Percentiles rank a stretch among this genome's conserved stretches.
Conservation (phyloP, 192 early-diverging fungal genomes). For the Backusella macrospora region DNA sequence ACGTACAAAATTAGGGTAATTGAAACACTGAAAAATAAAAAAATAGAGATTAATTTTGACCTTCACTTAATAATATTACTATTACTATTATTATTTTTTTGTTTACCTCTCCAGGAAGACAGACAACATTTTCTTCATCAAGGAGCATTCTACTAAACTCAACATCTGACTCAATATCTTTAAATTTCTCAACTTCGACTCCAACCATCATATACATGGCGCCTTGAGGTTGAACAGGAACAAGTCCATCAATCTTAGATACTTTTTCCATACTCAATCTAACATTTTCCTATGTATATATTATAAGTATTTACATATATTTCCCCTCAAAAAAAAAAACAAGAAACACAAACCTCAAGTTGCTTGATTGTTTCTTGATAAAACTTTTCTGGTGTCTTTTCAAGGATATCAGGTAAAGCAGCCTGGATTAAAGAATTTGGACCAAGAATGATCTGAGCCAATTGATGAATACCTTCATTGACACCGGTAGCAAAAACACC, state of each 20-base stretch:
- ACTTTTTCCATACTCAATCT: constrained; percentile 63
- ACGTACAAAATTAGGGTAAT: constrained; percentile 77
- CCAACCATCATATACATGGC: constrained; percentile 94
- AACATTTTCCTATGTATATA: constrained; percentile 55
- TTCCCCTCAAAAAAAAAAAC: neutral
- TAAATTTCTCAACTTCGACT: constrained; percentile 68
- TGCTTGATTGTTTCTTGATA: constrained; percentile 68
- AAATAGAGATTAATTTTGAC: neutral
- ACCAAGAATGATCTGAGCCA: constrained; percentile 80
- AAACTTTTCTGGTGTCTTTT: constrained; percentile 68
- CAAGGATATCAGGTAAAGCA: constrained; percentile 79
- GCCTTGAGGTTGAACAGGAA: constrained; percentile 82
- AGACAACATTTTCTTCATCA: constrained; percentile 82
- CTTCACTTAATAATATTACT: neutral
- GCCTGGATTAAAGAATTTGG: constrained; percentile 80
- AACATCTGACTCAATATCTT: constrained; percentile 74
- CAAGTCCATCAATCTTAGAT: constrained; percentile 68
- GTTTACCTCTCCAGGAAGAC: constrained; percentile 74
- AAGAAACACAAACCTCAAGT: constrained; percentile 49
- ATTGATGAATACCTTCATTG: constrained; percentile 69
- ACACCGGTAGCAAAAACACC: constrained; percentile 51
- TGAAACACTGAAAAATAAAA: constrained; percentile 62
- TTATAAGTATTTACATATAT: neutral
- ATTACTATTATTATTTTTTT: neutral
- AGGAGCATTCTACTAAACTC: constrained; percentile 82